Evolutionary conservation across 2,329 filamentous ascomycete species (phyloP), one percentile per base, ranked within the genome.

Genomic region (Colletotrichum coccodes): DNA sequence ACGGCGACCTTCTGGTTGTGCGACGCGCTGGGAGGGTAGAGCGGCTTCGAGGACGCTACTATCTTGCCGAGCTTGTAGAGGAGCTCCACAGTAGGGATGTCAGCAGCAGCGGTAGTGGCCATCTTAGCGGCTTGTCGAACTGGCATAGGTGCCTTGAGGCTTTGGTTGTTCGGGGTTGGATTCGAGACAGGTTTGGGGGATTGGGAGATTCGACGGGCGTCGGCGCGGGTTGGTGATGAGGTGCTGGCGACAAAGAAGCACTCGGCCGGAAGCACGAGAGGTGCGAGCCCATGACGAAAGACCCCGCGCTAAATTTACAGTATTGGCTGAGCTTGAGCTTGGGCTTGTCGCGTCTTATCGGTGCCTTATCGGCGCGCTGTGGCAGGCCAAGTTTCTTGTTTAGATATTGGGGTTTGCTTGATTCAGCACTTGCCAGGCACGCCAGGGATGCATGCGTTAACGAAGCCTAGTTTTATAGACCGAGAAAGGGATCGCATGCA

Each of bases 1-100:
- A 95, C 82, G 52, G 88, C 89, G 74, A 98, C 86, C 71, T 88
- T 90, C 76, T 89, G 81, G 82, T 97, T 97, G 81, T 71, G 63
- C 11, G 79, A 73, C 64, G 85, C 78, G n/a, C 86, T 88, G 5
- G 84, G 26, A 79, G 76, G 44, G 72, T 26, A 56, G 60, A 73
- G 44, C 72, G 71, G 46, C 46, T 72, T 36, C 1, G 66, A 4
- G 6, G 77, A 70, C 14, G 75, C 72, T 11, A 75, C 71, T 26
- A 93, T 83, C 70, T 83, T 82, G 66, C 84, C 82, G 21, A 84
- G 78, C 73, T 86, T 86, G 83, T 95, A 96, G 70, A 95, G 89
- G 49, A 87, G 79, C 42, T 85, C 83, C 70, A 94, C 81, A 38
- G 87, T 89, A 6, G 89, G 90, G 57, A 94, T 90, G 32, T 90